A percentile compares a stretch with the other conserved stretches of the same genome.
phyloP scores from a whole-genome alignment of 768 basidiomycete species.

The Strobilomyces echinocephalus region DNA sequence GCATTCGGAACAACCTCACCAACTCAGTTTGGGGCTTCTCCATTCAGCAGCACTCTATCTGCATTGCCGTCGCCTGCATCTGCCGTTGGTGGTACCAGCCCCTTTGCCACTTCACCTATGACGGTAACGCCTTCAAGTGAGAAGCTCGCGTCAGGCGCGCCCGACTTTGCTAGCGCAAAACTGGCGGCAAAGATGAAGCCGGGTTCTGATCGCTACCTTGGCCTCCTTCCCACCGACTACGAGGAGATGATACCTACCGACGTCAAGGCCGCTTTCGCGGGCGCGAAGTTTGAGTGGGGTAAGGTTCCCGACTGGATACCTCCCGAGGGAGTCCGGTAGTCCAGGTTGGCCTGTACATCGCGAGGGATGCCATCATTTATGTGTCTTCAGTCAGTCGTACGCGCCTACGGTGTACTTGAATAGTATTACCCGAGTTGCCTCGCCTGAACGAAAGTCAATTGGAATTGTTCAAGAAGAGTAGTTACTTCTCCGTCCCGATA shows the following conservation, averaged over 20 bases:
- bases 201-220: constrained; percentile 52
- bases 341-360: not conserved
- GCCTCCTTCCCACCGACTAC: constrained; percentile 56
- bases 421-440: too few relatives aligned
- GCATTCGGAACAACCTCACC: constrained; percentile 13
- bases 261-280: constrained; percentile 50
- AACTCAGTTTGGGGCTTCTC: constrained; percentile 27
- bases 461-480: too few relatives aligned
- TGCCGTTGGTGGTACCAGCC: constrained; percentile 15
- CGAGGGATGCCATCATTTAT: not conserved
- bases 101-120: constrained; percentile 28
- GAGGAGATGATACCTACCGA: constrained; percentile 45
- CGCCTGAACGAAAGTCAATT: too few relatives aligned
- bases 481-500: constrained; percentile 6
- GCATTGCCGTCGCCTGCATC: constrained; percentile 16
- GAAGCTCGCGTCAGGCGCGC: constrained; percentile 21
- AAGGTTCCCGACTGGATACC: constrained; percentile 73
- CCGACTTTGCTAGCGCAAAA: constrained; percentile 35
- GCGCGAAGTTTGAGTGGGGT: constrained; percentile 60
- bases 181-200: constrained; percentile 35
- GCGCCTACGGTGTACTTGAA: not conserved
- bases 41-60: constrained; percentile 17
- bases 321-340: constrained; percentile 53
- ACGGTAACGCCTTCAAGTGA: constrained; percentile 18
- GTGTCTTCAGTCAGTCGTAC: constrained; percentile 3